phyloP scores from a whole-genome alignment of 192 early-diverging fungal genomes.

The Backusella circina region DNA sequence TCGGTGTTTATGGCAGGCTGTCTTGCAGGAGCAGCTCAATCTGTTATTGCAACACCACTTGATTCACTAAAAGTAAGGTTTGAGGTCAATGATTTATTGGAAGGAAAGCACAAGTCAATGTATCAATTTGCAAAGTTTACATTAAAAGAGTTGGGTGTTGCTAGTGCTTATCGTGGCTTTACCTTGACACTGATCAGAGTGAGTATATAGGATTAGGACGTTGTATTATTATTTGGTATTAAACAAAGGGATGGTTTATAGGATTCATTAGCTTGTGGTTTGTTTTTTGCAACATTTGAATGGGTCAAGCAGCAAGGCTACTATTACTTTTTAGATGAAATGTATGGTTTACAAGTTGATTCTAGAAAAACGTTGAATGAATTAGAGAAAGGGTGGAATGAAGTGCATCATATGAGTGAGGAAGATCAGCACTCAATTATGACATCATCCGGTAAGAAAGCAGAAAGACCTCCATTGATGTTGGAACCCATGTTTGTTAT shows the following conservation, averaged over 20 bases:
- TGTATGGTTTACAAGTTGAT: conserved; percentile 42
- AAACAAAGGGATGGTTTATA: no score
- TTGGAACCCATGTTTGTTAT: conserved; percentile 40
- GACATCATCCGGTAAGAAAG: neutral
- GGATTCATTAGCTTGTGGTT: conserved; percentile 67
- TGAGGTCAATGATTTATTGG: conserved; percentile 68
- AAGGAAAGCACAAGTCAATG: conserved; percentile 68
- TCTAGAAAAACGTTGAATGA: conserved; percentile 16
- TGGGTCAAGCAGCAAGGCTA: conserved; percentile 70
- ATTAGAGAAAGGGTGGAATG: conserved; percentile 18
- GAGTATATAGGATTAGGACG: neutral
- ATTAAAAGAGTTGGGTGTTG: conserved; percentile 48
- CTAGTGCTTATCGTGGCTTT: conserved; percentile 54
- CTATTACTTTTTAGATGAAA: conserved; percentile 54
- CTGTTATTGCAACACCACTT: conserved; percentile 66
- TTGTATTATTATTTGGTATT: no score
- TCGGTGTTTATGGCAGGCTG: conserved; percentile 57
- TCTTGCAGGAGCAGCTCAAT: conserved; percentile 70
- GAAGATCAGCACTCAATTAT: neutral
- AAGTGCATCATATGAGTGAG: conserved; percentile 7
- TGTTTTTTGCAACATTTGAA: conserved; percentile 79
- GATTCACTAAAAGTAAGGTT: conserved; percentile 74
- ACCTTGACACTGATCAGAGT: conserved; percentile 49
- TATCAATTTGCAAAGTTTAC: conserved; percentile 60
- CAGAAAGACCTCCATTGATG: conserved; percentile 28